Evolutionary conservation across 176 grass and related monocot species (phyloP).

Genomic region (Panicum miliaceum): DNA sequence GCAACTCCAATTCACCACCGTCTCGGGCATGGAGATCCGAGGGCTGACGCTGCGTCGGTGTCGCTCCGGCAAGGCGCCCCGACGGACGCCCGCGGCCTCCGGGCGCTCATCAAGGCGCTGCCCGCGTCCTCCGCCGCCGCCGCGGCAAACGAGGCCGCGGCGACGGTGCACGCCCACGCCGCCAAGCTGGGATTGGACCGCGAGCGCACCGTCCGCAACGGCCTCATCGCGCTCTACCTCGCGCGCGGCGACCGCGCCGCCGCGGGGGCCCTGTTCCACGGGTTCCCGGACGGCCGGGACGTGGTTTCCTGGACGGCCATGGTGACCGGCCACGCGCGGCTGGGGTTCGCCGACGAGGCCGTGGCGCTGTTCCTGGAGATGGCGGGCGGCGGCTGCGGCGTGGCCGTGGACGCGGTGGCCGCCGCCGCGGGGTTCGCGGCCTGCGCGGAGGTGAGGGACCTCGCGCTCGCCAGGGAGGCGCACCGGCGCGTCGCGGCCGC

Average conservation of each 20-base stretch:
- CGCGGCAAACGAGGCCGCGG: not conserved
- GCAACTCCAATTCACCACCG: not conserved
- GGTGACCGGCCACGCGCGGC: conserved; percentile 36
- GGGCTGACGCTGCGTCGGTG: not conserved
- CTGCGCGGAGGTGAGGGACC: conserved; percentile 49
- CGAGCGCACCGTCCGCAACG: conserved; percentile 39
- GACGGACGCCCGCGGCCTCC: conserved; percentile 12
- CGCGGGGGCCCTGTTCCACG: not conserved
- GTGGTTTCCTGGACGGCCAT: conserved; percentile 61
- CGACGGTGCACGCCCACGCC: conserved; percentile 11
- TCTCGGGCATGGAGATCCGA: not conserved
- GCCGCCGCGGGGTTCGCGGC: conserved; percentile 58
- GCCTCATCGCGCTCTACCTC: conserved; percentile 50
- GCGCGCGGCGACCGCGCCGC: conserved; percentile 1
- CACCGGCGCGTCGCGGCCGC: conserved; percentile 45
- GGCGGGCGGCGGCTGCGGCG: not conserved
- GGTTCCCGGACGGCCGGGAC: conserved; percentile 35
- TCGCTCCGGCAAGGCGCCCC: not conserved
- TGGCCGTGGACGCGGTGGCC: conserved; percentile 39
- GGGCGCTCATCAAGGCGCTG: not conserved
- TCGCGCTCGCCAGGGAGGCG: conserved; percentile 48
- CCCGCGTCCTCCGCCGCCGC: not conserved
- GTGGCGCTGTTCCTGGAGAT: conserved; percentile 43
- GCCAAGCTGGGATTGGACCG: conserved; percentile 25
- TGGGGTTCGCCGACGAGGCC: conserved; percentile 28